Conservation (phyloP, 495 filamentous ascomycete species). For the Wilcoxina mikolae region DNA sequence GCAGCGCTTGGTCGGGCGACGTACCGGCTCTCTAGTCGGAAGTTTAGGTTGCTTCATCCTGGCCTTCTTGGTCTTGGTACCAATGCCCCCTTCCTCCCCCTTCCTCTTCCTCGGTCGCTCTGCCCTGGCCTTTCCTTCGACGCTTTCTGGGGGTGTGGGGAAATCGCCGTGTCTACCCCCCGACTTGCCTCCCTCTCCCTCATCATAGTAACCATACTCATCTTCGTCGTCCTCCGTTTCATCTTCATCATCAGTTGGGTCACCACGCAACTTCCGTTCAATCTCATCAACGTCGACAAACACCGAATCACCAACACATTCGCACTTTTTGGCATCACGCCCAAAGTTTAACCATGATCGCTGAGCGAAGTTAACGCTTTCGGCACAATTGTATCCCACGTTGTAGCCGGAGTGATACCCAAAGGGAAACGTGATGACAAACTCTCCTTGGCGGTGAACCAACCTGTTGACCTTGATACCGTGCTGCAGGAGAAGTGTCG, state of each 20-base stretch:
- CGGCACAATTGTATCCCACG: conserved; percentile 94
- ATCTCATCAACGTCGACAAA: conserved; percentile 96
- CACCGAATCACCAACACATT: conserved; percentile 85
- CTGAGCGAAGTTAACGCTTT: conserved; percentile 96
- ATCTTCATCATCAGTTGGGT: conserved; percentile 76
- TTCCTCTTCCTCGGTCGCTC: conserved; percentile 37
- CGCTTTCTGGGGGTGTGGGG: conserved; percentile 63
- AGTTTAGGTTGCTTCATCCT: conserved; percentile 53
- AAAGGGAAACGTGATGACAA: conserved; percentile 96
- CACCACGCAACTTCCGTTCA: conserved; percentile 82
- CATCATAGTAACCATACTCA: conserved; percentile 46
- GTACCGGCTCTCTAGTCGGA: conserved; percentile 52
- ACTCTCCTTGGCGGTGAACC: conserved; percentile 94
- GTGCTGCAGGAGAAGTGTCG: conserved; percentile 68
- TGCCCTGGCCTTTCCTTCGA: conserved; percentile 38
- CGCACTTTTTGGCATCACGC: conserved; percentile 91
- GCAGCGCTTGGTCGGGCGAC: conserved; percentile 18
- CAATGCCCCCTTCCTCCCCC: conserved; percentile 26
- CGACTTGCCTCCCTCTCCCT: conserved; percentile 46
- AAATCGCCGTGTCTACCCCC: conserved; percentile 38
- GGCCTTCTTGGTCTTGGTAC: conserved; percentile 41
- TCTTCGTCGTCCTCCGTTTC: conserved; percentile 68
- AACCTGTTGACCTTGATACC: conserved; percentile 90
- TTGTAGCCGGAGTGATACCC: conserved; percentile 99
- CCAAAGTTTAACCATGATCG: conserved; percentile 89